These are phyloP conservation scores for Colletotrichum melonis DNA, from an alignment of 2,329 filamentous ascomycete species.

Conservation along the genomic window DNA sequence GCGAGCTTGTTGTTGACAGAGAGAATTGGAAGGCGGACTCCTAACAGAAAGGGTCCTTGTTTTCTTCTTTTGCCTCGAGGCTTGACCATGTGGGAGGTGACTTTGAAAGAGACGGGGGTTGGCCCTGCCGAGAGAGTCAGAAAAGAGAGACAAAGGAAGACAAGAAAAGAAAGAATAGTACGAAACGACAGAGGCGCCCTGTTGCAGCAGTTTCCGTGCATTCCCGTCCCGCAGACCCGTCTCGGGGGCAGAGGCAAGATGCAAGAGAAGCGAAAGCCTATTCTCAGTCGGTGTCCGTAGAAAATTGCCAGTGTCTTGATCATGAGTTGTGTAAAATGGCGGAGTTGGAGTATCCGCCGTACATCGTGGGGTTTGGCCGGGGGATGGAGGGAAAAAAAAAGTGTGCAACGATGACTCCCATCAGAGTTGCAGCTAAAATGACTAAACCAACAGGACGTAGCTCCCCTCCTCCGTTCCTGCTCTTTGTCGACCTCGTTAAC, in stretches of 20 bases:
- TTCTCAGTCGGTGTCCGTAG: background rate
- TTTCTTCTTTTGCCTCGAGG: slow-evolving; percentile 3
- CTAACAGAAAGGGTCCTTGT: background rate
- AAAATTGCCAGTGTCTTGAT: background rate
- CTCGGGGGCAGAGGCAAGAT: background rate
- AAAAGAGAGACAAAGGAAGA: slow-evolving; percentile 14
- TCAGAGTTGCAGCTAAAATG: background rate
- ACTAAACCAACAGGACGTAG: background rate
- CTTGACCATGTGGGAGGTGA: background rate
- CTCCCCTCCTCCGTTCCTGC: background rate
- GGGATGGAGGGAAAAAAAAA: background rate
- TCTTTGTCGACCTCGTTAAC: background rate
- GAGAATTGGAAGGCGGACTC: background rate
- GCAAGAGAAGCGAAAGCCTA: background rate
- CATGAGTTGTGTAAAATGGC: background rate
- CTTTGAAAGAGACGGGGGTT: background rate
- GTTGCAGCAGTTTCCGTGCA: slow-evolving; percentile 14
- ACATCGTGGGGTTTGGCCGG: background rate
- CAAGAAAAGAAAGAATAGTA: slow-evolving; percentile 6
- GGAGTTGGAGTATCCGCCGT: background rate
- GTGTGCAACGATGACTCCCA: background rate
- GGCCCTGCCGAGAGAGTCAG: background rate
- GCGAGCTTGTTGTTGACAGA: slow-evolving; percentile 1
- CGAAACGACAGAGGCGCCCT: slow-evolving; percentile 22
- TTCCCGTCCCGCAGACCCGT: background rate